These are phyloP conservation scores for Collariella sp. DNA, from an alignment of 495 filamentous ascomycete species.

Conservation along the genomic window DNA sequence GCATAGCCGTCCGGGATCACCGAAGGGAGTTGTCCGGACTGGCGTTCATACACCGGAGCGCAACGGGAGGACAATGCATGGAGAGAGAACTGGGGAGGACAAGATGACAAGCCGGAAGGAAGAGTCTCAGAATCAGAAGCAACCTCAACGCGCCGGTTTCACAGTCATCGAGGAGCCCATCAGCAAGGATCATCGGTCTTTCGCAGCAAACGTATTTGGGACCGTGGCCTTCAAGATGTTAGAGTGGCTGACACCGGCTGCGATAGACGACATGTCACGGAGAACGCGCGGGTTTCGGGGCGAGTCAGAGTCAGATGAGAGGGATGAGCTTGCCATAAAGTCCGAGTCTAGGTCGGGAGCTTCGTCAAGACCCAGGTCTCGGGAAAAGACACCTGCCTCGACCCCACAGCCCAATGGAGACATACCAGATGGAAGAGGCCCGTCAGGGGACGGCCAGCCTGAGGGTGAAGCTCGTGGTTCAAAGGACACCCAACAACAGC, in stretches of 20 bases:
- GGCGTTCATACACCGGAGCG: constrained; percentile 6
- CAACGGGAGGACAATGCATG: constrained; percentile 6
- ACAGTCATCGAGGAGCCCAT: constrained; percentile 39
- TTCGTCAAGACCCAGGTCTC: background rate
- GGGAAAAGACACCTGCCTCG: background rate
- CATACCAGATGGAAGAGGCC: background rate
- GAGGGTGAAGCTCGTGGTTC: constrained; percentile 1
- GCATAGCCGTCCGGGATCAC: background rate
- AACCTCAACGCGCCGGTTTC: constrained; percentile 12
- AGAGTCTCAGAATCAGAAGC: background rate
- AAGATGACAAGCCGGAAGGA: background rate
- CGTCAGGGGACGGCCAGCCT: background rate
- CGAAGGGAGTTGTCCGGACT: constrained; percentile 2
- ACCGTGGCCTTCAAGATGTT: constrained; percentile 70
- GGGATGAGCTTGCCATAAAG: background rate
- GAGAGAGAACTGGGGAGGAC: background rate
- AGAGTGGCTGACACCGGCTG: constrained; percentile 61
- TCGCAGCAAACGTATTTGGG: constrained; percentile 74
- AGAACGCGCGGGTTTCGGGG: constrained; percentile 16
- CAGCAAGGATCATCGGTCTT: constrained; percentile 72
- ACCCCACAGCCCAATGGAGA: background rate
- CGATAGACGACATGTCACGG: constrained; percentile 35
- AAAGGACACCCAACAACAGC: constrained; percentile 15
- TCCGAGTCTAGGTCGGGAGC: constrained; percentile 1
- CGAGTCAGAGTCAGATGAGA: background rate